Percentiles rank a stretch among this genome's conserved stretches.
Evolutionary conservation across 768 basidiomycete genomes (phyloP).

Genomic region (Amanita fuliginea): DNA sequence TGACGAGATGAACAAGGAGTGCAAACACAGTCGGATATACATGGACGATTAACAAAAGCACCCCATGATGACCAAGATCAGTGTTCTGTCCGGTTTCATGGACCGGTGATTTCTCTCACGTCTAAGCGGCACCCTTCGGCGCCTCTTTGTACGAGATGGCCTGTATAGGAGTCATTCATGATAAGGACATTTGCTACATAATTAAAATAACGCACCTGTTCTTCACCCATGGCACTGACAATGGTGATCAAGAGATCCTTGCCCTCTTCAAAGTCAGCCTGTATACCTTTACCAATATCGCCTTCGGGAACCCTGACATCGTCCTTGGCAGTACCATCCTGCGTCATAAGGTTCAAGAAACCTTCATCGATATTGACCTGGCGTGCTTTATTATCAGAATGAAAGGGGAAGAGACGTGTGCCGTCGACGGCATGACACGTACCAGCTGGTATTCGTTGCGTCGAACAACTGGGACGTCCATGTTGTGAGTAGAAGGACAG

Average conservation of each 20-base stretch:
- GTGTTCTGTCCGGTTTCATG: not conserved
- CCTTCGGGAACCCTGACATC: slow-evolving; percentile 91
- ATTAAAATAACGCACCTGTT: slow-evolving; percentile 44
- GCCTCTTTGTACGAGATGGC: slow-evolving; percentile 87
- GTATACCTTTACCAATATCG: slow-evolving; percentile 67
- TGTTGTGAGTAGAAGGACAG: slow-evolving; percentile 97
- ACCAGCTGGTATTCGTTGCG: slow-evolving; percentile 91
- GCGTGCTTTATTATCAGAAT: slow-evolving; percentile 3
- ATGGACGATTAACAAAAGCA: not conserved
- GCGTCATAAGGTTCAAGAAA: slow-evolving; percentile 88
- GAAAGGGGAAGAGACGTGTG: slow-evolving; percentile 2
- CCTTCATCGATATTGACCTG: slow-evolving; percentile 88
- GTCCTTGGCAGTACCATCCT: slow-evolving; percentile 76
- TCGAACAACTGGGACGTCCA: slow-evolving; percentile 93
- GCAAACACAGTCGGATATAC: slow-evolving; percentile 1
- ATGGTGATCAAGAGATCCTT: slow-evolving; percentile 86
- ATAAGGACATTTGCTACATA: not conserved
- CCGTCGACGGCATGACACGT: slow-evolving; percentile 15
- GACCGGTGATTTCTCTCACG: not conserved
- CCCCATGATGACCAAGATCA: not conserved
- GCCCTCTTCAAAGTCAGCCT: slow-evolving; percentile 64
- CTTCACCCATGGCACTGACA: slow-evolving; percentile 85
- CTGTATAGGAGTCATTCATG: slow-evolving; percentile 19
- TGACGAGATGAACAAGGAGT: not conserved
- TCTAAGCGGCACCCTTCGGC: slow-evolving; percentile 48